These are phyloP conservation scores for Corynespora cassiicola DNA, from an alignment of 2,329 filamentous ascomycete genomes.

Conservation along the genomic window DNA sequence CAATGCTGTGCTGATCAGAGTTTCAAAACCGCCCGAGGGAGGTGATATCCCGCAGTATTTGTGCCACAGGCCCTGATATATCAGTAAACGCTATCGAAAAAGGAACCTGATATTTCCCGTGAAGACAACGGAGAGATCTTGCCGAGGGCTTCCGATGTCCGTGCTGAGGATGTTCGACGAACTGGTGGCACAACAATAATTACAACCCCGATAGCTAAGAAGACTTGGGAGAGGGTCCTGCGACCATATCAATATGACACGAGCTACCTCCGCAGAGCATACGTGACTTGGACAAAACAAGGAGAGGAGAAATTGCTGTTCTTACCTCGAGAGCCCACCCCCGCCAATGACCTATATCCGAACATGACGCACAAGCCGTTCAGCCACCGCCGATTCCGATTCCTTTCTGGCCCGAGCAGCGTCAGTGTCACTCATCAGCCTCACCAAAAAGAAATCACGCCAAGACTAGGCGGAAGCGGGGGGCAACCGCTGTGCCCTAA, in stretches of 20 bases:
- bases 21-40: slow-evolving; percentile 12
- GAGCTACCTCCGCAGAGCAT: slow-evolving; percentile 37
- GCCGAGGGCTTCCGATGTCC: slow-evolving; percentile 36
- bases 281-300: slow-evolving; percentile 34
- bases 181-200: slow-evolving; percentile 34
- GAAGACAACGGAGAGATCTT: slow-evolving; percentile 18
- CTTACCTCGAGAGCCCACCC: slow-evolving; percentile 25
- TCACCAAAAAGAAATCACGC: slow-evolving; percentile 44
- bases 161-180: slow-evolving; percentile 35
- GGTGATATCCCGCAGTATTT: slow-evolving; percentile 25
- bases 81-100: slow-evolving; percentile 25
- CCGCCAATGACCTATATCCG: slow-evolving; percentile 39
- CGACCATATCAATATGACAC: slow-evolving; percentile 38
- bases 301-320: slow-evolving; percentile 32
- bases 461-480: slow-evolving; percentile 46
- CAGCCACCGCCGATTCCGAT: slow-evolving; percentile 47
- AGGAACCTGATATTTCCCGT: slow-evolving; percentile 25
- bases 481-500: slow-evolving; percentile 44
- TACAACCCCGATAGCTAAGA: slow-evolving; percentile 35
- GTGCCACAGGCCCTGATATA: slow-evolving; percentile 30
- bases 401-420: slow-evolving; percentile 43
- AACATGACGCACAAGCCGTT: slow-evolving; percentile 47
- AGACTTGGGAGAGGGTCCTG: slow-evolving; percentile 26
- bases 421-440: slow-evolving; percentile 45
- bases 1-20: slow-evolving; percentile 15